phyloP scores from a whole-genome alignment of 768 basidiomycete species.

The Leccinum uliginosum region DNA sequence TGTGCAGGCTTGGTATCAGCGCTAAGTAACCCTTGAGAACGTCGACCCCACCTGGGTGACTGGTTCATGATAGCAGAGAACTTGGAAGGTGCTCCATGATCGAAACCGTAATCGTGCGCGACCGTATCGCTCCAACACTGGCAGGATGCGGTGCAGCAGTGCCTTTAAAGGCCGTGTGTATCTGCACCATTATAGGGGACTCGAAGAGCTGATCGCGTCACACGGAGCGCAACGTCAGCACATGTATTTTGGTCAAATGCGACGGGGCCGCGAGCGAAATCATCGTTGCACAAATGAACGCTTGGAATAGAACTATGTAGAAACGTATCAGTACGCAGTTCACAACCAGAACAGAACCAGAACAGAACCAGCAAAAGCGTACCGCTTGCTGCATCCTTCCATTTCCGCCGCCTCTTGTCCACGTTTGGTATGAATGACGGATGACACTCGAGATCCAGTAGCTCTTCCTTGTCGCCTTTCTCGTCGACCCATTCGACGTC shows the following conservation, averaged over 20 bases:
- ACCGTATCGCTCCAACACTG: conserved; percentile 45
- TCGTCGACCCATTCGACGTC: conserved; percentile 71
- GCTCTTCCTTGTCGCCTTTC: conserved; percentile 63
- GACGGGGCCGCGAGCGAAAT: conserved; percentile 71
- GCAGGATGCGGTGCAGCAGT: too few relatives aligned
- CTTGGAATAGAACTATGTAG: conserved; percentile 65
- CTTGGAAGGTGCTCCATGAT: too few relatives aligned
- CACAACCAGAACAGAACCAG: not conserved
- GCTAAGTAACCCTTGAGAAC: too few relatives aligned
- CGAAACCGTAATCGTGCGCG: too few relatives aligned
- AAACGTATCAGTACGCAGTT: not conserved
- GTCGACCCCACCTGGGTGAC: too few relatives aligned
- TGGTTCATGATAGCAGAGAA: too few relatives aligned
- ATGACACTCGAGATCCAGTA: conserved; percentile 74
- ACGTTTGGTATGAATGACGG: conserved; percentile 62
- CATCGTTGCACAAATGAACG: conserved; percentile 72
- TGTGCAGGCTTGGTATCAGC: too few relatives aligned
- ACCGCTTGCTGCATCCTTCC: conserved; percentile 79
- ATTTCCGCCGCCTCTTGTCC: conserved; percentile 64
- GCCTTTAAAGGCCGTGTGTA: conserved; percentile 61
- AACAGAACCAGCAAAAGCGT: conserved; percentile 16
- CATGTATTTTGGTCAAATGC: conserved; percentile 62
- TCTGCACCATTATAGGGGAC: conserved; percentile 45
- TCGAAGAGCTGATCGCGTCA: conserved; percentile 50
- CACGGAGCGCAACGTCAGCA: conserved; percentile 63